Percentiles rank a stretch among this genome's conserved stretches.
phyloP scores from a whole-genome alignment of 768 basidiomycete species.

The Tricholoma sp. region DNA sequence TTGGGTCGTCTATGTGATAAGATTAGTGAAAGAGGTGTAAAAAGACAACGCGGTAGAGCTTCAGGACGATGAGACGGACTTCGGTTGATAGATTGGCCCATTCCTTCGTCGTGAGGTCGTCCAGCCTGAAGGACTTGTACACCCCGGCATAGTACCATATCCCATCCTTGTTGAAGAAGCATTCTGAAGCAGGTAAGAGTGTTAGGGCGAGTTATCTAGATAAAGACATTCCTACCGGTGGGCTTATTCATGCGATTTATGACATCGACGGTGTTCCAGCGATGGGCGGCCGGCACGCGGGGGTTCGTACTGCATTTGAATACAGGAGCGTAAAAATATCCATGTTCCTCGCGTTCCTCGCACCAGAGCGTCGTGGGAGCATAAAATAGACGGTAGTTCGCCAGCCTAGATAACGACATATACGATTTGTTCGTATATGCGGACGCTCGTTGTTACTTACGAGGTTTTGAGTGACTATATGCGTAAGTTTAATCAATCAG shows the following conservation, averaged over 20 bases:
- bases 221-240: constrained; percentile 41
- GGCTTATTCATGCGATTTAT: constrained; percentile 53
- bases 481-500: constrained; percentile 3
- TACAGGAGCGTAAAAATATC: constrained; percentile 65
- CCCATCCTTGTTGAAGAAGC: constrained; percentile 76
- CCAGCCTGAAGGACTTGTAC: constrained; percentile 62
- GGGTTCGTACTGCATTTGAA: constrained; percentile 82
- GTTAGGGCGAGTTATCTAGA: background rate
- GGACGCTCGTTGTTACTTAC: constrained; percentile 32
- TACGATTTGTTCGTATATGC: background rate
- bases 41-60: background rate
- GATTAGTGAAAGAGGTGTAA: constrained; percentile 4
- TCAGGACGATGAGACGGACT: constrained; percentile 30
- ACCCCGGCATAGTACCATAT: constrained; percentile 84
- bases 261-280: constrained; percentile 65
- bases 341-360: constrained; percentile 77
- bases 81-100: constrained; percentile 64
- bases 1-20: constrained; percentile 47
- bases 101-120: constrained; percentile 60
- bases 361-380: constrained; percentile 73
- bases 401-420: constrained; percentile 37
- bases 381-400: constrained; percentile 63
- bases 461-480: constrained; percentile 49
- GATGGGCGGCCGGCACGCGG: constrained; percentile 68
- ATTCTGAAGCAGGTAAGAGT: constrained; percentile 41